Conservation (phyloP, 108 stramenopile species). For the Pseudonitzschia pungens region DNA sequence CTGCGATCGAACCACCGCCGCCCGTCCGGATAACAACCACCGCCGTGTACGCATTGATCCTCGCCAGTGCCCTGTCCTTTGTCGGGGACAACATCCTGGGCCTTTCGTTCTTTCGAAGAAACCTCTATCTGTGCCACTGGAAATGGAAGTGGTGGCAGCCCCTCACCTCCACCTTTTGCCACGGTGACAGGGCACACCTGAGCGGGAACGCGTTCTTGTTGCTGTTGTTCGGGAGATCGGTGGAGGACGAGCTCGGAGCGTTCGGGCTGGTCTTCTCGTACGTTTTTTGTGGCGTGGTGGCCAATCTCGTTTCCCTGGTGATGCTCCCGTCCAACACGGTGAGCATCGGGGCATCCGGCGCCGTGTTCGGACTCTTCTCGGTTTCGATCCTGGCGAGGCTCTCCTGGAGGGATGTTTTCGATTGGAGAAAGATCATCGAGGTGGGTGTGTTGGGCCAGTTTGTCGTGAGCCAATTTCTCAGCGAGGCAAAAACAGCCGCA, state of each 20-base stretch:
- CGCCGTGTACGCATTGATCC: constrained; percentile 1
- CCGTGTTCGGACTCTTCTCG: background rate
- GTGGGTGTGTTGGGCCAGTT: background rate
- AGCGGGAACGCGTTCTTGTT: constrained; percentile 5
- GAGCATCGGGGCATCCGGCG: background rate
- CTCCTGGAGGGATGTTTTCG: background rate
- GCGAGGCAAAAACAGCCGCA: background rate
- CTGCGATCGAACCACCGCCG: background rate
- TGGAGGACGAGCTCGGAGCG: background rate
- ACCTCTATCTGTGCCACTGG: background rate
- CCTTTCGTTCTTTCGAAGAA: background rate
- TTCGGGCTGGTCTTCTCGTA: background rate
- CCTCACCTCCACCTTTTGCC: constrained; percentile 6
- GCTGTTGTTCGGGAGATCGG: background rate
- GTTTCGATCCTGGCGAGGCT: background rate
- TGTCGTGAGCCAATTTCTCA: background rate
- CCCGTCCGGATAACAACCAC: background rate
- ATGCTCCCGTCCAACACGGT: background rate
- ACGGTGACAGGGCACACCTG: background rate
- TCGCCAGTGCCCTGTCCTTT: background rate
- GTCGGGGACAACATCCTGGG: background rate
- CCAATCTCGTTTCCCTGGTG: background rate
- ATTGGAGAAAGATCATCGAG: constrained; percentile 6
- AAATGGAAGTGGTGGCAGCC: constrained; percentile 6
- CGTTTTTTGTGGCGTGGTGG: background rate